Evolutionary conservation across 2,329 filamentous ascomycete genomes (phyloP).

Genomic region (Calonectria multiphialidica): DNA sequence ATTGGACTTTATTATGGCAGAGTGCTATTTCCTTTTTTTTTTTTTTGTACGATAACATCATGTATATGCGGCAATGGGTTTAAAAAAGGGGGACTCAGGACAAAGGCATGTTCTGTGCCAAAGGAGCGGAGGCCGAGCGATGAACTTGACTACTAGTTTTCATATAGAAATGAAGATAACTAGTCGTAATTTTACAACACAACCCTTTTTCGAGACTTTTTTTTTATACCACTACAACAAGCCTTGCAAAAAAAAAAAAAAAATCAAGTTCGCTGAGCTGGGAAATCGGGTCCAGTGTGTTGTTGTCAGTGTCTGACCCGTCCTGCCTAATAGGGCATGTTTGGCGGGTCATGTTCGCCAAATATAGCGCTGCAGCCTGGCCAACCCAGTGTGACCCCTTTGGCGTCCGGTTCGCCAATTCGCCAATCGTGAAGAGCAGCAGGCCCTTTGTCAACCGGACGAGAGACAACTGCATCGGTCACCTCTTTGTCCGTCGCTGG

Average conservation of each 20-base stretch:
- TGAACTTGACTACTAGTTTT: constrained; percentile 5
- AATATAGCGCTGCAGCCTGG: constrained; percentile 37
- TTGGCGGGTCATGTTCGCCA: constrained; percentile 17
- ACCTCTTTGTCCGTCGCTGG: not conserved
- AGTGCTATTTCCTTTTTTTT: constrained; percentile 2
- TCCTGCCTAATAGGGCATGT: not conserved
- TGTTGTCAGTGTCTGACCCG: not conserved
- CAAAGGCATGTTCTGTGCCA: not conserved
- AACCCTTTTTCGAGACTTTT: not conserved
- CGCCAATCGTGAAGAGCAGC: constrained; percentile 3
- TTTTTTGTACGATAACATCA: constrained; percentile 29
- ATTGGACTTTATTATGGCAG: not conserved
- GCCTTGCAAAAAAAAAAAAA: too few relatives aligned
- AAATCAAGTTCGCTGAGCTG: not conserved
- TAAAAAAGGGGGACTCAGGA: constrained; percentile 17
- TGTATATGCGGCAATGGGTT: not conserved
- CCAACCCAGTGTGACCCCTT: constrained; percentile 23
- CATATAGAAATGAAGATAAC: constrained; percentile 16
- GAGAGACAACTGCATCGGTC: constrained; percentile 9
- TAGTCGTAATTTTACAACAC: not conserved
- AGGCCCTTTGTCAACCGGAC: not conserved
- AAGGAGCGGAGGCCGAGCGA: not conserved
- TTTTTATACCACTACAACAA: too few relatives aligned
- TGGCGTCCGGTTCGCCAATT: constrained; percentile 3
- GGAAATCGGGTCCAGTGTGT: not conserved